Conservation (phyloP, 2,329 filamentous ascomycete species). For the Aspergillus quadrilineatus region DNA sequence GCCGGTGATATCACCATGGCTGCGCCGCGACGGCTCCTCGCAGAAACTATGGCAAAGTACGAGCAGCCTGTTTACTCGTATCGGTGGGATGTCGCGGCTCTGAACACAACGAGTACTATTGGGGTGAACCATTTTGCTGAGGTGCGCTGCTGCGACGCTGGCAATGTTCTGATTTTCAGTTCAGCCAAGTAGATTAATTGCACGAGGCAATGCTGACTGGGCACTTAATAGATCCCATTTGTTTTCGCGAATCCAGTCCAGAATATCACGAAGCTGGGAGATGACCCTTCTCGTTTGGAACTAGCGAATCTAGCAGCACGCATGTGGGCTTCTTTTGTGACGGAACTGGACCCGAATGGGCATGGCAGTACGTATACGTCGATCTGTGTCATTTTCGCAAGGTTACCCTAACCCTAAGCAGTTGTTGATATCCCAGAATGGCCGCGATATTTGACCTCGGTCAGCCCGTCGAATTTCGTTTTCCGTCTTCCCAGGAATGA, state of each 20-base stretch:
- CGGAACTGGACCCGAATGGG: slow-evolving; percentile 29
- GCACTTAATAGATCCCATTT: slow-evolving; percentile 25
- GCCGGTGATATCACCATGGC: slow-evolving; percentile 32
- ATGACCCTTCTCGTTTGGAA: slow-evolving; percentile 25
- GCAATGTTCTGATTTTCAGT: no score
- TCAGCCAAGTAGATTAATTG: no score
- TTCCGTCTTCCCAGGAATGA: slow-evolving; percentile 27
- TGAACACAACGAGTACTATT: slow-evolving; percentile 27
- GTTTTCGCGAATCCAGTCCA: slow-evolving; percentile 34
- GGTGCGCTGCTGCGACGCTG: slow-evolving; percentile 13
- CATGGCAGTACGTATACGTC: slow-evolving; percentile 25
- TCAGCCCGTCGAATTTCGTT: slow-evolving; percentile 24
- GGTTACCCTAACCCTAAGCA: slow-evolving; percentile 10
- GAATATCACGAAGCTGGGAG: slow-evolving; percentile 27
- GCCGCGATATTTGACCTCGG: slow-evolving; percentile 23
- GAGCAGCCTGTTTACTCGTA: slow-evolving; percentile 26
- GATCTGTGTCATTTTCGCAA: neutral
- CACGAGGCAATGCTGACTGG: neutral
- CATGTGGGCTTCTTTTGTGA: slow-evolving; percentile 35
- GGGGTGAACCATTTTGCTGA: slow-evolving; percentile 34
- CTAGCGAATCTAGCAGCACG: slow-evolving; percentile 31
- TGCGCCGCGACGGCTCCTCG: slow-evolving; percentile 30
- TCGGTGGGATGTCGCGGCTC: slow-evolving; percentile 31
- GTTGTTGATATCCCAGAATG: slow-evolving; percentile 25
- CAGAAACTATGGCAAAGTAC: slow-evolving; percentile 25